Conservation (phyloP, 2,329 filamentous ascomycete species). For the Monilinia aucupariae region DNA sequence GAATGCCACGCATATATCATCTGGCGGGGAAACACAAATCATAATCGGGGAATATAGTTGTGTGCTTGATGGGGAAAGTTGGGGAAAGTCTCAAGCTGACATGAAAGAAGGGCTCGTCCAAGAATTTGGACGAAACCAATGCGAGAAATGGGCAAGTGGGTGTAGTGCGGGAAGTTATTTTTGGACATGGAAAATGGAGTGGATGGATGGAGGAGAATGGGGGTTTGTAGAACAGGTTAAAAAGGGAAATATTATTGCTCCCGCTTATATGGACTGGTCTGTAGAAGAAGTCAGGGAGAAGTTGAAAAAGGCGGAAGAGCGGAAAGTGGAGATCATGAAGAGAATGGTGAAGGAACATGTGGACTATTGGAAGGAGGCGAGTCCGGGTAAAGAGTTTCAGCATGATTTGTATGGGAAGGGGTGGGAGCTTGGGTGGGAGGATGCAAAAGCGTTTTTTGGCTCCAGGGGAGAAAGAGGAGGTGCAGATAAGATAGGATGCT, state of each 20-base stretch:
- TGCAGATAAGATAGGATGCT: conserved; percentile 50
- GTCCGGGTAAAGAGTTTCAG: conserved; percentile 43
- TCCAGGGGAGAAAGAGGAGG: conserved; percentile 37
- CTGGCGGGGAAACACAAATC: conserved; percentile 42
- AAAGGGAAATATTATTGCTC: conserved; percentile 39
- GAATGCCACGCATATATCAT: conserved; percentile 35
- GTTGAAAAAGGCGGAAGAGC: conserved; percentile 38
- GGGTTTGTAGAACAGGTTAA: conserved; percentile 50
- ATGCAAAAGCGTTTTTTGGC: conserved; percentile 48
- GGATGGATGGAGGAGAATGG: conserved; percentile 58
- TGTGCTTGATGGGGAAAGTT: conserved; percentile 48
- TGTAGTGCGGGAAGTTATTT: conserved; percentile 50
- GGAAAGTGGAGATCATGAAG: conserved; percentile 36
- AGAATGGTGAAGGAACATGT: conserved; percentile 41
- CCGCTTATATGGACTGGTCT: conserved; percentile 38
- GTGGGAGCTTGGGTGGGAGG: conserved; percentile 51
- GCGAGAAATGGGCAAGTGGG: conserved; percentile 42
- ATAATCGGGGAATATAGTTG: conserved; percentile 55
- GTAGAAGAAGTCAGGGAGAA: conserved; percentile 37
- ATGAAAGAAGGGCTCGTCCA: conserved; percentile 41
- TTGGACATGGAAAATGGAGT: conserved; percentile 56
- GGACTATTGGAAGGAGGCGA: conserved; percentile 45
- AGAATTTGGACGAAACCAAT: conserved; percentile 46
- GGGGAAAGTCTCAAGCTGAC: conserved; percentile 40
- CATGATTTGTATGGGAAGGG: conserved; percentile 51